Base-by-base conservation (phyloP, 2,329 filamentous ascomycete species). In the Paecilomyces variotii region DNA sequence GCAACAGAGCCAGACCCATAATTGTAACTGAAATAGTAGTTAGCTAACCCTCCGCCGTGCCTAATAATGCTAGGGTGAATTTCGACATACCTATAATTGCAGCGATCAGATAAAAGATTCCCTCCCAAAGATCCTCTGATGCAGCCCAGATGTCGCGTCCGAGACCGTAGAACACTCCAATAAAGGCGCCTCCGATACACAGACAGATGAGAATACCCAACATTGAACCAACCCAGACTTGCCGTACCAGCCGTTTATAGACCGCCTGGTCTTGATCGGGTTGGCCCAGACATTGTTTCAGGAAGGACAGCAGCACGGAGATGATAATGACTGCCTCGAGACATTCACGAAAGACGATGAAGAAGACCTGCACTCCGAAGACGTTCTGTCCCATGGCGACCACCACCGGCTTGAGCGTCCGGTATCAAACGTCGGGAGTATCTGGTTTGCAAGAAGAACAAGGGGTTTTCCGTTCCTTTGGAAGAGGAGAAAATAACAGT, bases 291-390 rank as follows among this genome's bases (percentile, higher is more conserved):
- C 87, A 89, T 72, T 94, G 89, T 73, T 93, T 94, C 59, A 95
- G 78, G 71, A 94, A 95, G 25, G 90, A 85, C 49, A 96, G 82
- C 34, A 96, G 79, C n/a, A 96, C 88, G 0, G 91, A 93, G 62
- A 95, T 85, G 66, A 96, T 89, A 69, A 96, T 91, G 68, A 84
- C 87, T 0, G 88, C 89, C 78, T 96, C 91, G 54, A 96, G 79
- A 50, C 86, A 85, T 77, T 96, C 91, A 69, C 91, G 86, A 72
- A 96, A 94, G 76, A 90, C 87, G 72, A 96, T 89, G 78, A 96
- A 92, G 78, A 96, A 96, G 57, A 96, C 84, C 80, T 45, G 39
- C n/a, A 45, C 39, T 45, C 39, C 39, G n/a, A 45, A 45, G n/a
- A 45, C 39, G n/a, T 45, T 45, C 39, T 45, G n/a, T n/a, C n/a